Percentiles rank a stretch among this genome's conserved stretches.
These are phyloP conservation scores for Malus asiatica DNA, from an alignment of 306 rosid species.

Conservation along the genomic window DNA sequence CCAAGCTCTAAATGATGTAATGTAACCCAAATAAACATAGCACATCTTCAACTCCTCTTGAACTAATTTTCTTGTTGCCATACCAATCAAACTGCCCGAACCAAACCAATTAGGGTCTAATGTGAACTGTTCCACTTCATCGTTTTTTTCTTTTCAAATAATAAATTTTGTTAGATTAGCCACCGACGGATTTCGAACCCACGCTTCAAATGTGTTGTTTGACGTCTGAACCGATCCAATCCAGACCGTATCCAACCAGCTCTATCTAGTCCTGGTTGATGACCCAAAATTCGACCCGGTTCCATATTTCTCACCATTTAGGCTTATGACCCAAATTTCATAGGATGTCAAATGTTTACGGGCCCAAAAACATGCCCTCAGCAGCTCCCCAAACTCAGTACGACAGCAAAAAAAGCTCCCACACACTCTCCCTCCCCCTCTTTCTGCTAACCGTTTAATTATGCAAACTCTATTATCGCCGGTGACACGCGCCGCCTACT, in stretches of 20 bases:
- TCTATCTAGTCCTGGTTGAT: neutral
- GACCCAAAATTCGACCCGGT: neutral
- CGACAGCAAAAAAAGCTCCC: neutral
- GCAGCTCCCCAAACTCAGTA: neutral
- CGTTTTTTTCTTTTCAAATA: neutral
- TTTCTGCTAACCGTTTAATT: neutral
- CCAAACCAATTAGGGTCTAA: neutral
- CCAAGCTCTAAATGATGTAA: too few relatives aligned
- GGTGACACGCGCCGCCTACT: slow-evolving; percentile 41
- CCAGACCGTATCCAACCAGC: neutral
- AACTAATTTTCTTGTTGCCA: neutral
- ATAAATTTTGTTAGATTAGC: too few relatives aligned
- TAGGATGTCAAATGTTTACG: too few relatives aligned
- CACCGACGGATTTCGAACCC: rapidly evolving
- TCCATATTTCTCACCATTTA: neutral
- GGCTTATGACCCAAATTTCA: too few relatives aligned
- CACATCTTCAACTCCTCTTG: neutral
- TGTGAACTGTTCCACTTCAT: neutral
- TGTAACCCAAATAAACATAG: neutral
- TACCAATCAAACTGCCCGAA: neutral
- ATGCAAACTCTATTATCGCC: slow-evolving; percentile 76
- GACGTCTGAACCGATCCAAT: neutral
- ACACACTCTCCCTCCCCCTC: neutral
- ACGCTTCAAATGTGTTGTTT: neutral
- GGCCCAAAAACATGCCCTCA: too few relatives aligned